Evolutionary conservation across 2,329 filamentous ascomycete species (phyloP).

Genomic region (Colletotrichum lini): DNA sequence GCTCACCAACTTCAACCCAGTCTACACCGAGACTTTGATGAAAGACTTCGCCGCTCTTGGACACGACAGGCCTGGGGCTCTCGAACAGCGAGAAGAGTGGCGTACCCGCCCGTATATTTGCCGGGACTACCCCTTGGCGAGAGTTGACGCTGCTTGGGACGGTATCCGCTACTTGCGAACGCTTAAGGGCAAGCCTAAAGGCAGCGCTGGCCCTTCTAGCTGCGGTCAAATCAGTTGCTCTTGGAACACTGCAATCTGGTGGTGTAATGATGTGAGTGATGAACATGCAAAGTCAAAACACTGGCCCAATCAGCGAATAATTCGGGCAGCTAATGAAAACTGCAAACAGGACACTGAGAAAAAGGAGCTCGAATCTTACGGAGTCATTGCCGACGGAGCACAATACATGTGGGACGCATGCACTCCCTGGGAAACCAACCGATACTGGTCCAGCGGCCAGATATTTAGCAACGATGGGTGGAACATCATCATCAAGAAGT

Average conservation of each 20-base stretch:
- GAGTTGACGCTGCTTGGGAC: neutral
- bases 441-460: neutral
- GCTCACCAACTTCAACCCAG: constrained; percentile 32
- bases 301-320: too few species aligned
- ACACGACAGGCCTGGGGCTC: neutral
- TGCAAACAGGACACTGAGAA: constrained; percentile 28
- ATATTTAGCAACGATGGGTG: neutral
- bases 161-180: constrained; percentile 25
- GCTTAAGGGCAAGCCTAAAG: constrained; percentile 20
- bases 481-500: constrained; percentile 1
- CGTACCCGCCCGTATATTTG: neutral
- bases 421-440: neutral
- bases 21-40: constrained; percentile 20
- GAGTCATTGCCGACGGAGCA: constrained; percentile 28
- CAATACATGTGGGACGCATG: constrained; percentile 2
- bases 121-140: neutral
- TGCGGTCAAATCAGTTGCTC: constrained; percentile 46
- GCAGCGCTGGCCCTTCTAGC: constrained; percentile 39
- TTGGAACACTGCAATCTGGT: constrained; percentile 43
- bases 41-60: neutral
- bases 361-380: constrained; percentile 14
- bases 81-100: neutral
- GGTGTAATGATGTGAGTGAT: constrained; percentile 47
- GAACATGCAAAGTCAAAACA: too few species aligned
- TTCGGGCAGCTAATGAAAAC: neutral